Evolutionary conservation across 2,329 filamentous ascomycete species (phyloP), one percentile per base, ranked within the genome.

Genomic region (Cytospora piceae): DNA sequence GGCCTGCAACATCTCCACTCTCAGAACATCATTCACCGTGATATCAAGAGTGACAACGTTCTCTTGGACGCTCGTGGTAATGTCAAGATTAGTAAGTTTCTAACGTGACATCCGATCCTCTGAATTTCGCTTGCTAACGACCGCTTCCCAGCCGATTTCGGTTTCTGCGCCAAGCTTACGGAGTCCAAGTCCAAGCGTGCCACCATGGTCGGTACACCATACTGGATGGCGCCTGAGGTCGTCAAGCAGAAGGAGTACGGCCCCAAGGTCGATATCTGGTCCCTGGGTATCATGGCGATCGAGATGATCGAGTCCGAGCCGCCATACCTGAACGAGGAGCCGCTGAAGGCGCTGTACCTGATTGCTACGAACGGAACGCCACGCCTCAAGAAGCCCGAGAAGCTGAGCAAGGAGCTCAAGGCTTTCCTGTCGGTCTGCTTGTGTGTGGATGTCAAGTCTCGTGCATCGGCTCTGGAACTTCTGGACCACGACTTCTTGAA

Each of bases 221-320:
- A 98, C 84, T 99, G 95, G 95, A 99, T 99, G 95, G 95, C 95
- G 11, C 95, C 95, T 46, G 95, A 99, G 79, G 95, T 99, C 54
- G 95, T 99, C 76, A 98, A 98, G 82, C 95, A 98, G 78, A 98
- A 98, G 82, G 94, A 97, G 78, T 99, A 99, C 74, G 95, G 94
- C 49, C 91, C 92, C 75, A 98, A 98, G 83, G 95, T 98, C 69
- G 95, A 99, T 75, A 97, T 98, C 75, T 99, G 95, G 95, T 97
- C 94, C 34, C 83, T 99, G 68, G 95, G 95, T 74, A 99, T 99
- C 80, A 99, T 98, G 95, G 94, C 95, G 29, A 98, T 99, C 74
- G 95, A 99, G 80, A 97, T 99, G 95, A 98, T 98, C 74, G 95
- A 99, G 77, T 96, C 93, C 22, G 95, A 99, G 78, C 95, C 95